Evolutionary conservation across 176 grass and related monocot species (phyloP).

Genomic region (Melocanna baccifera): DNA sequence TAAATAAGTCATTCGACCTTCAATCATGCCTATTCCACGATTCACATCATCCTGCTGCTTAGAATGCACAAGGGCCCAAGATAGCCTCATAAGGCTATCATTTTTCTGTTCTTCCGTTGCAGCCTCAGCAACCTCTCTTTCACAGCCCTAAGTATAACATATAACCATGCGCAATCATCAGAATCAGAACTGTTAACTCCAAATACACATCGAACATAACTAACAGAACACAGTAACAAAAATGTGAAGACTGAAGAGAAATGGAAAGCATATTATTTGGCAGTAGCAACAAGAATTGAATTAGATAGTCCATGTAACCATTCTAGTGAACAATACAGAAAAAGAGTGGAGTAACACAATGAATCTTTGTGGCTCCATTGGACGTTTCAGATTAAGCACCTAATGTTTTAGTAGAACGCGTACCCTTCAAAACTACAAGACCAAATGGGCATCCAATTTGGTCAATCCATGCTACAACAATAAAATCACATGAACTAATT

Average conservation of each 20-base stretch:
- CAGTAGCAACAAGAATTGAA: background rate
- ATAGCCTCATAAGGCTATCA: constrained; percentile 86
- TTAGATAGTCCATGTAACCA: background rate
- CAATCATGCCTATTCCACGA: constrained; percentile 90
- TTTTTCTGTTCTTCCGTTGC: constrained; percentile 57
- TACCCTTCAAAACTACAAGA: background rate
- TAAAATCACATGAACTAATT: background rate
- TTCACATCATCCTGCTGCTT: constrained; percentile 77
- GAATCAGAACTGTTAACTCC: background rate
- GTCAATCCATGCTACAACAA: background rate
- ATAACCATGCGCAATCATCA: background rate
- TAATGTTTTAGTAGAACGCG: background rate
- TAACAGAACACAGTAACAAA: background rate
- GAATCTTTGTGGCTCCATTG: too few species aligned
- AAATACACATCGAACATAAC: background rate
- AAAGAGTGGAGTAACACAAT: background rate
- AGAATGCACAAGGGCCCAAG: constrained; percentile 96
- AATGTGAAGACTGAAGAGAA: background rate
- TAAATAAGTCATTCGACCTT: constrained; percentile 48
- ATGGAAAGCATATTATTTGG: background rate
- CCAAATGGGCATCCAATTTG: background rate
- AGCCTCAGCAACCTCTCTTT: constrained; percentile 64
- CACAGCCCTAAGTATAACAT: constrained; percentile 51
- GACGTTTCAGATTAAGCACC: background rate
- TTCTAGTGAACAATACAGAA: background rate